Evolutionary conservation across 1,284 basidiomycete genomes (phyloP).

Genomic region (Fomitopsis schrenkii): DNA sequence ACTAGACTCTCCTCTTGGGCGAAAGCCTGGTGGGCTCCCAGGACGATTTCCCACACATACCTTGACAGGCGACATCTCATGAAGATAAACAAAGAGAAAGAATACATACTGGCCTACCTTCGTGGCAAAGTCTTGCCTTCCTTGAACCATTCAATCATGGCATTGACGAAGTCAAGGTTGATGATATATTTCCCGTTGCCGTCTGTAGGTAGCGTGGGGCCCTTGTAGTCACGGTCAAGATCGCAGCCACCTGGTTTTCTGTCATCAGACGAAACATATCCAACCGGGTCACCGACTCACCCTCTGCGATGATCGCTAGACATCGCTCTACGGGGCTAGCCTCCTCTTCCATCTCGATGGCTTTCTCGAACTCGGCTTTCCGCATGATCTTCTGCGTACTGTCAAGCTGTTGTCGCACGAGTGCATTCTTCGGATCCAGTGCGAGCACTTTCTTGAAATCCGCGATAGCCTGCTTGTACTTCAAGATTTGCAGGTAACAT

Average conservation of each 20-base stretch:
- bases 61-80: slow-evolving; percentile 25
- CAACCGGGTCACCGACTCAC: slow-evolving; percentile 29
- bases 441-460: slow-evolving; percentile 86
- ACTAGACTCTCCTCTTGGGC: slow-evolving; percentile 81
- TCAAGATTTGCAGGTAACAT: slow-evolving; percentile 88
- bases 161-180: slow-evolving; percentile 74
- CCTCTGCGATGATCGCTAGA: slow-evolving; percentile 76
- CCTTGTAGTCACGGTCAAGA: slow-evolving; percentile 64
- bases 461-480: slow-evolving; percentile 77
- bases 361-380: slow-evolving; percentile 88
- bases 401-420: slow-evolving; percentile 77
- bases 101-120: slow-evolving; percentile 23
- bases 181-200: slow-evolving; percentile 69
- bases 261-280: neutral
- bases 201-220: slow-evolving; percentile 53
- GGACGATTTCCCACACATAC: slow-evolving; percentile 94
- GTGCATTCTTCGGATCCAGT: slow-evolving; percentile 87
- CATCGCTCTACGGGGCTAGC: slow-evolving; percentile 73
- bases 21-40: slow-evolving; percentile 81
- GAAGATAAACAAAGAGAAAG: neutral
- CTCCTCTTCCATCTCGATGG: slow-evolving; percentile 87
- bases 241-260: slow-evolving; percentile 60
- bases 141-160: slow-evolving; percentile 93
- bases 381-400: slow-evolving; percentile 89
- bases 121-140: slow-evolving; percentile 83